Base-by-base conservation (phyloP, 352 stramenopile species). In the Phytopythium chamaehyphon region DNA sequence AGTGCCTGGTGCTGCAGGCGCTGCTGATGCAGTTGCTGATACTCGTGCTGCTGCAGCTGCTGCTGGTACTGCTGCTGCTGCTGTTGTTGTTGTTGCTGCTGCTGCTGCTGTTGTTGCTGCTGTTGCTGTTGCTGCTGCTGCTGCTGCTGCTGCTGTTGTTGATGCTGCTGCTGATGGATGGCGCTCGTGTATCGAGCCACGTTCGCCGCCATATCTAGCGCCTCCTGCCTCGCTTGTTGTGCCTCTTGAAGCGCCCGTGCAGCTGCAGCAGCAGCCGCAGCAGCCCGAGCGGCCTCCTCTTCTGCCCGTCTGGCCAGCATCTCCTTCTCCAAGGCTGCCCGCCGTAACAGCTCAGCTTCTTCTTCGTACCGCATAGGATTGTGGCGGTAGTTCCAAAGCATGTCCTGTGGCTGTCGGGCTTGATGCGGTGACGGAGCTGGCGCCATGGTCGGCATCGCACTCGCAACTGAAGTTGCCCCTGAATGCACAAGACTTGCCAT, bases 121-220 rank as follows among this genome's bases (percentile, higher is more conserved):
- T 78, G 67, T 15, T 76, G 68, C 35, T 77, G 68, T 42, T 66
- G 50, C 16, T 59, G 55, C 28, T 61, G 55, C 19, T 71, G 45
- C 37, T 58, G 55, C 9, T 59, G 54, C 22, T 73, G 68, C 16
- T 62, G 57, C 54, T 66, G 60, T 26, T 70, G 64, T 23, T 62
- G 68, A 45, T 69, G 61, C 47, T 88, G 74, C 28, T 82, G 79
- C 18, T 89, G 76, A 52, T 92, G 81, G 51, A 90, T 86, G 24
- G 67, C 75, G 50, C 52, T 83, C 45, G 79, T 86, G 62, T 91
- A 91, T 19, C 78, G 72, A 2, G 76, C 79, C 38, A 82, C 71
- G 47, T 77, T 85, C 6, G 79, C 78, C 46, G 83, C 82, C 83
- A 93, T 87, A 44, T 94, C 78, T 63, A 93, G 70, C 12, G 83